phyloP scores from a whole-genome alignment of 495 filamentous ascomycete genomes.

The Parathielavia hyrcaniae region DNA sequence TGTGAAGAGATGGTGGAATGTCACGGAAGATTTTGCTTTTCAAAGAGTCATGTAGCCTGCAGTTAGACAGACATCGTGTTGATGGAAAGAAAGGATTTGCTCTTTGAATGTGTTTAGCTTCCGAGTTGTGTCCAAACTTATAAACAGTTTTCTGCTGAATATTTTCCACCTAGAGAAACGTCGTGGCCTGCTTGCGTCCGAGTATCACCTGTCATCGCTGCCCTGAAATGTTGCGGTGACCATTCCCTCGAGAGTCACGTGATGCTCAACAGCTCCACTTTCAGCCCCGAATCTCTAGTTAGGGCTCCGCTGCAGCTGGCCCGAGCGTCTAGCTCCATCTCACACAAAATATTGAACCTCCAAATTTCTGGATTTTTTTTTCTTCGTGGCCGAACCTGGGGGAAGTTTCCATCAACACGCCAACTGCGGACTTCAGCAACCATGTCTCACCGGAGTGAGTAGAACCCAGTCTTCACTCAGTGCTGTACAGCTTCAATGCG shows the following conservation, averaged over 20 bases:
- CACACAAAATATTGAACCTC: conserved; percentile 30
- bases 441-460: conserved; percentile 39
- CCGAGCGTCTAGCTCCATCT: conserved; percentile 23
- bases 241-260: no score
- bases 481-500: conserved; percentile 10
- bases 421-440: conserved; percentile 29
- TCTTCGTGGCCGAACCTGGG: conserved; percentile 20
- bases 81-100: not conserved
- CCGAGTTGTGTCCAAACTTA: no score
- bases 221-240: no score
- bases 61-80: not conserved
- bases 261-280: not conserved
- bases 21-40: not conserved
- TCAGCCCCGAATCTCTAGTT: conserved; percentile 15
- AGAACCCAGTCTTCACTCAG: not conserved
- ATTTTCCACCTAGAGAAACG: no score
- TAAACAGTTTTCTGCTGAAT: no score
- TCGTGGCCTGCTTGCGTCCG: no score
- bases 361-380: conserved; percentile 26
- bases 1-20: not conserved
- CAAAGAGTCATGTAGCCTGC: not conserved
- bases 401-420: conserved; percentile 28
- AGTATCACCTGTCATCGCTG: no score
- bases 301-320: conserved; percentile 33
- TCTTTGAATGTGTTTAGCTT: not conserved